Evolutionary conservation across 1,139 yeast species (phyloP).

Genomic region (Yamadazyma oceani): DNA sequence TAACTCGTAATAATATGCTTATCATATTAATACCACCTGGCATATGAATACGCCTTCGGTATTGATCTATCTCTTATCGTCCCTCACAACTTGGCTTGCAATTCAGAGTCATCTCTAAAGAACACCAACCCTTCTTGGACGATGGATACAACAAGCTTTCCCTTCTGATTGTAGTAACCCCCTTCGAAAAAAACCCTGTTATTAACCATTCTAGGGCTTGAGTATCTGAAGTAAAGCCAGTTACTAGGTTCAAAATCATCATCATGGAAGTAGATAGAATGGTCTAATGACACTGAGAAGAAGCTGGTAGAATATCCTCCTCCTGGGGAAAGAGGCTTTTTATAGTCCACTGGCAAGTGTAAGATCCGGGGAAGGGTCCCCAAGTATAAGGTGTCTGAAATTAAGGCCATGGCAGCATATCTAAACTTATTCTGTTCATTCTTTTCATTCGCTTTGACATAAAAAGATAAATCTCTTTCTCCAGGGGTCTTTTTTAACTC

Average conservation of each 20-base stretch:
- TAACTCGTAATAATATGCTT: too few species aligned
- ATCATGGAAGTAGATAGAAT: slow-evolving; percentile 43
- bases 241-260: slow-evolving; percentile 42
- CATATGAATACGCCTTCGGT: too few species aligned
- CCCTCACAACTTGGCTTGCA: slow-evolving; percentile 30
- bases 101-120: slow-evolving; percentile 29
- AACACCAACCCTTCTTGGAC: slow-evolving; percentile 45
- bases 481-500: slow-evolving; percentile 25
- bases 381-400: slow-evolving; percentile 38
- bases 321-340: slow-evolving; percentile 17
- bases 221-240: slow-evolving; percentile 38
- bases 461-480: slow-evolving; percentile 33
- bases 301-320: slow-evolving; percentile 25
- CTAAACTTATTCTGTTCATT: slow-evolving; percentile 7
- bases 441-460: slow-evolving; percentile 30
- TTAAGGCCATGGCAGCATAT: slow-evolving; percentile 25
- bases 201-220: slow-evolving; percentile 37
- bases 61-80: too few species aligned
- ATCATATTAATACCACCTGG: too few species aligned
- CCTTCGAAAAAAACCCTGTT: slow-evolving; percentile 41
- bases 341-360: slow-evolving; percentile 24
- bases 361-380: slow-evolving; percentile 29
- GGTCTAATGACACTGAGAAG: slow-evolving; percentile 45
- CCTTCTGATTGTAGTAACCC: slow-evolving; percentile 33
- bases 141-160: slow-evolving; percentile 39